Evolutionary conservation across 345 rosid genomes (phyloP), one percentile per base, ranked within the genome.

Genomic region (Turnera subulata): DNA sequence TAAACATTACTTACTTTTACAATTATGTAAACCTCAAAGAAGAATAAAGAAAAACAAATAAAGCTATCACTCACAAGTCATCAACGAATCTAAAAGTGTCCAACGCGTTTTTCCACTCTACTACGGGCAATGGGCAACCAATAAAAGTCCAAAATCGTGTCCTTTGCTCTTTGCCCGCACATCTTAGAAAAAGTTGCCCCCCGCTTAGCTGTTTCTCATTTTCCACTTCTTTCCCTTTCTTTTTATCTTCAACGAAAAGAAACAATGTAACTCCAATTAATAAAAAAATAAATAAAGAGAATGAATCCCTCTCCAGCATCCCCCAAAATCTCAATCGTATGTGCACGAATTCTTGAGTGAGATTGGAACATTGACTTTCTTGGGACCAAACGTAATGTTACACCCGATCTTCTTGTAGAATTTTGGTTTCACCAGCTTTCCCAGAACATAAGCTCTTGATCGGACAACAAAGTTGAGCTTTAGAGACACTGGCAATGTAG

Each of bases 391-490:
- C 26, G 80, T 80, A 61, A 89, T 29, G 29, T 69, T 64, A 63
- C 99, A 93, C 2, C 71, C 77, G 19, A 93, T 78, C 54, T 53
- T 82, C 81, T 73, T 87, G 77, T 72, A 48, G 69, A 89, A 93
- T 57, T 78, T 93, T 0, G 94, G 88, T 70, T 85, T 83, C 14
- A 93, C 99, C 80, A 93, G 62, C 70, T 78, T 87, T 15, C 99
- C 99, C 80, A 93, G 52, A 38, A 93, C 95, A 64, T 86, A 82
- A 53, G 99, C 96, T 46, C 73, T 78, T 32, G 99, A 93, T 50
- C 78, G 61, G 49, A 93, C 82, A 0, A 64, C 55, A 74, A 87
- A 82, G 42, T 67, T 80, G 59, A 93, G 74, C 21, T 53, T 68
- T 64, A 93, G 76, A 6, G 85, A 73, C 54, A 87, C 90, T 1